Evolutionary conservation across 768 basidiomycete genomes (phyloP).

Genomic region (Calvatia gigantea): DNA sequence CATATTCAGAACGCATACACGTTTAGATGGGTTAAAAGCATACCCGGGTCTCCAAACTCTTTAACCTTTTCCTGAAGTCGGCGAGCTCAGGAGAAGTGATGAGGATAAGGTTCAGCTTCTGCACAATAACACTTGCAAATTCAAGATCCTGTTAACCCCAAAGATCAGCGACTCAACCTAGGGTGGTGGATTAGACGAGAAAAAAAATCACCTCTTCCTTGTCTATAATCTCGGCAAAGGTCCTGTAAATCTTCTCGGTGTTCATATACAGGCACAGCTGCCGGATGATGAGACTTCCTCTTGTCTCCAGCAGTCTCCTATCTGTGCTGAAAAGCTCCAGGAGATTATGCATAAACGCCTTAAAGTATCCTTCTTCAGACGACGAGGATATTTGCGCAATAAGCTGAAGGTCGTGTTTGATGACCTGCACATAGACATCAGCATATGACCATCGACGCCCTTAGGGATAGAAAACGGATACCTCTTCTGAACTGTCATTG

Average conservation of each 20-base stretch:
- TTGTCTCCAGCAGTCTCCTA: constrained; percentile 78
- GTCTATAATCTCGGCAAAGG: constrained; percentile 95
- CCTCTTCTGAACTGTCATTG: constrained; percentile 96
- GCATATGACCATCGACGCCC: neutral
- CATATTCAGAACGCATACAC: neutral
- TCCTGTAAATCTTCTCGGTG: constrained; percentile 92
- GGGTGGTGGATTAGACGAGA: neutral
- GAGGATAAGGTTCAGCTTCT: constrained; percentile 94
- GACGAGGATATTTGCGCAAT: constrained; percentile 95
- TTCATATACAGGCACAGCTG: constrained; percentile 93
- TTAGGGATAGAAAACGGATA: constrained; percentile 24
- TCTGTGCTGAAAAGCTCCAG: constrained; percentile 96
- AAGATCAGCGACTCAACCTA: neutral
- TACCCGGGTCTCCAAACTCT: constrained; percentile 90
- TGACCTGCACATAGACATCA: constrained; percentile 53
- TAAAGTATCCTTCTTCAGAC: constrained; percentile 95
- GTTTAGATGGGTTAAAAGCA: constrained; percentile 20
- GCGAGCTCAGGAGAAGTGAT: constrained; percentile 95
- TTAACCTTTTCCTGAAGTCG: constrained; percentile 90
- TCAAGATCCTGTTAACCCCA: constrained; percentile 73
- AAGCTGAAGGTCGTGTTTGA: constrained; percentile 93
- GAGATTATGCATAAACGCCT: constrained; percentile 92
- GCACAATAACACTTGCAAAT: constrained; percentile 96
- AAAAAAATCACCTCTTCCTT: constrained; percentile 80
- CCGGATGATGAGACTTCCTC: constrained; percentile 93